A percentile compares a stretch with the other conserved stretches of the same genome.
Evolutionary conservation across 2,329 filamentous ascomycete genomes (phyloP).

Genomic region (Thielaviopsis ethacetica): DNA sequence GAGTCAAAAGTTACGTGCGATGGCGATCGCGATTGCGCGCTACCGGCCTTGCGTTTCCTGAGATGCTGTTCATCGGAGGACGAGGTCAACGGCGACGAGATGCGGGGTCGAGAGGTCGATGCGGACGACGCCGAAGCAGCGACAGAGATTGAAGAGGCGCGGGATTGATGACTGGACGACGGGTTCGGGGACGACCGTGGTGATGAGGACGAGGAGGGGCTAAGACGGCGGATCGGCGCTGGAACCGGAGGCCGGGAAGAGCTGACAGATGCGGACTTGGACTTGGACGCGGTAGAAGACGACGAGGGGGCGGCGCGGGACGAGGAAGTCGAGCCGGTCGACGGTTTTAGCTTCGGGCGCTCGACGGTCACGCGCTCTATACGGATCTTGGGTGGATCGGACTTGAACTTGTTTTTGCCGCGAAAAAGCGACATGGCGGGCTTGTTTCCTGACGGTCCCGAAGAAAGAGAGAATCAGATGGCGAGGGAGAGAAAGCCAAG

Average conservation of each 20-base stretch:
- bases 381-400: conserved; percentile 32
- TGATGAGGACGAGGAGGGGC: conserved; percentile 1
- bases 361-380: conserved; percentile 36
- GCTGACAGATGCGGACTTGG: conserved; percentile 12
- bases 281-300: conserved; percentile 10
- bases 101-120: conserved; percentile 1
- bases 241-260: conserved; percentile 10
- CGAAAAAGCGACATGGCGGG: conserved; percentile 21
- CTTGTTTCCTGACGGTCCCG: not conserved
- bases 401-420: conserved; percentile 33
- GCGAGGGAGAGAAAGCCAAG: not conserved
- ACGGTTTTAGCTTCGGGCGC: conserved; percentile 22
- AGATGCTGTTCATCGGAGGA: conserved; percentile 7
- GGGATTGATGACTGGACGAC: conserved; percentile 7
- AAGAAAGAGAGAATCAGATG: not conserved
- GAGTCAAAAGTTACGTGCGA: conserved; percentile 33
- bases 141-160: not conserved
- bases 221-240: not conserved
- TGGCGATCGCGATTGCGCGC: conserved; percentile 24
- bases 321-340: conserved; percentile 20
- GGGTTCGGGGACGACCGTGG: conserved; percentile 11
- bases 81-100: conserved; percentile 6
- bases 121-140: not conserved
- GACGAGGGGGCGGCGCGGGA: conserved; percentile 12
- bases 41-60: conserved; percentile 33